Percentiles rank a stretch among this genome's conserved stretches.
phyloP scores from a whole-genome alignment of 169 alveolate species.

The Cryptosporidium bovis region DNA sequence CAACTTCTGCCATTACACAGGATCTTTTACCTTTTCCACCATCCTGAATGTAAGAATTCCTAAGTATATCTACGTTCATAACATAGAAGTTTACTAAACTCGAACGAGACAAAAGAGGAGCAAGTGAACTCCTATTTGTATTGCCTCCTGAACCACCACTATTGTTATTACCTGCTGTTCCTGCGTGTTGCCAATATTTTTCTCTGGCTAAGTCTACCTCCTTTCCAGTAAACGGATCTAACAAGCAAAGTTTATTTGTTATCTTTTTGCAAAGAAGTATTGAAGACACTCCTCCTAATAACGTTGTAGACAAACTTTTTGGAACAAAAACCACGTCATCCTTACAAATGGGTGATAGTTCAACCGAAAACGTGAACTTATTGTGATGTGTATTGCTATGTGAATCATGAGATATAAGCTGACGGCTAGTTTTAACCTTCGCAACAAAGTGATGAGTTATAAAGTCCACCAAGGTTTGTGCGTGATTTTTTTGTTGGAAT shows the following conservation, averaged over 20 bases:
- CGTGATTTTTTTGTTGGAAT: constrained; percentile 92
- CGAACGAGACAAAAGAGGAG: constrained; percentile 30
- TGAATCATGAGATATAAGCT: constrained; percentile 92
- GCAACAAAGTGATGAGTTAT: constrained; percentile 83
- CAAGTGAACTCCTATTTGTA: constrained; percentile 41
- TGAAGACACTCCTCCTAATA: constrained; percentile 93
- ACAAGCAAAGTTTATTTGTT: constrained; percentile 84
- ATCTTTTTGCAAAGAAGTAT: constrained; percentile 86
- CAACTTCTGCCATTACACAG: constrained; percentile 67
- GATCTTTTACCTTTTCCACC: neutral
- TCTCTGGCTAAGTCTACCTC: constrained; percentile 85
- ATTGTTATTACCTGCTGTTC: neutral
- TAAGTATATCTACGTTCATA: constrained; percentile 40
- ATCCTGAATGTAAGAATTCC: neutral
- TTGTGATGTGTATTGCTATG: constrained; percentile 89
- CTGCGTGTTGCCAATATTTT: constrained; percentile 86
- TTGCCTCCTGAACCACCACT: neutral
- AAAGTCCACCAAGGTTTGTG: constrained; percentile 95
- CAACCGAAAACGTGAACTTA: constrained; percentile 93
- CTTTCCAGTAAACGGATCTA: constrained; percentile 88
- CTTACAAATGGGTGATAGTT: constrained; percentile 95
- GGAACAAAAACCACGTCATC: constrained; percentile 96
- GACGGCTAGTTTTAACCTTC: constrained; percentile 89
- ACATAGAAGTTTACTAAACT: constrained; percentile 65
- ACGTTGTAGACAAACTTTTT: constrained; percentile 82